Percentiles rank a stretch among this genome's conserved stretches.
These are phyloP conservation scores for Dryadomyces sulphureus DNA, from an alignment of 2,329 filamentous ascomycete species.

Conservation along the genomic window DNA sequence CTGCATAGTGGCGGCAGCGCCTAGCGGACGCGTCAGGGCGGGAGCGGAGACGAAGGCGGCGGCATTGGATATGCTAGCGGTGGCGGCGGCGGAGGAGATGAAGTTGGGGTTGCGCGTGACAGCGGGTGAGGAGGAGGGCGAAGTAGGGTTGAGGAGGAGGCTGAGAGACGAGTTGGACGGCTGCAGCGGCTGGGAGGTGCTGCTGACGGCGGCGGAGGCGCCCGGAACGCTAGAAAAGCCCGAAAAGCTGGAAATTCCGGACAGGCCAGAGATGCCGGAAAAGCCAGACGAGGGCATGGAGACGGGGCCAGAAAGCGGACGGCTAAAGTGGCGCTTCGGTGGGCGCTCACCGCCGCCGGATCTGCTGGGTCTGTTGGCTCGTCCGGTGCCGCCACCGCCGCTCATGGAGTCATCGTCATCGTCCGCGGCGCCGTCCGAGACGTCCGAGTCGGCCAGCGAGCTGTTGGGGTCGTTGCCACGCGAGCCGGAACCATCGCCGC, in stretches of 20 bases:
- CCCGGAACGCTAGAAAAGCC: too few relatives aligned
- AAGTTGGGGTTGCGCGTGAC: not conserved
- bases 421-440: slow-evolving; percentile 12
- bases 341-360: slow-evolving; percentile 17
- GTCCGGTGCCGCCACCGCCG: not conserved
- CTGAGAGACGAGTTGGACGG: slow-evolving; percentile 10
- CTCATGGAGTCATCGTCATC: slow-evolving; percentile 9
- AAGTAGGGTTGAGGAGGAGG: slow-evolving; percentile 9
- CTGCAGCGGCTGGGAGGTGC: not conserved
- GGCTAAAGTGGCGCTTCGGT: slow-evolving; percentile 20
- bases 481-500: slow-evolving; percentile 27
- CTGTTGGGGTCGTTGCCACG: slow-evolving; percentile 4
- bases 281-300: not conserved
- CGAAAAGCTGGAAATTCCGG: too few relatives aligned
- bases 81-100: not conserved
- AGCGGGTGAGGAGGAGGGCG: slow-evolving; percentile 2
- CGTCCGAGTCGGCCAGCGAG: slow-evolving; percentile 6
- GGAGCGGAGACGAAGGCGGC: not conserved
- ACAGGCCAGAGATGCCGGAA: too few relatives aligned
- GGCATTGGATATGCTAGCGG: not conserved
- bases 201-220: not conserved
- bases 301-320: not conserved
- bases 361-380: too few relatives aligned
- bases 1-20: not conserved
- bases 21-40: not conserved